Evolutionary conservation across 805 yeast species (phyloP), one percentile per base, ranked within the genome.

Genomic region (Pichia sporocuriosa): DNA sequence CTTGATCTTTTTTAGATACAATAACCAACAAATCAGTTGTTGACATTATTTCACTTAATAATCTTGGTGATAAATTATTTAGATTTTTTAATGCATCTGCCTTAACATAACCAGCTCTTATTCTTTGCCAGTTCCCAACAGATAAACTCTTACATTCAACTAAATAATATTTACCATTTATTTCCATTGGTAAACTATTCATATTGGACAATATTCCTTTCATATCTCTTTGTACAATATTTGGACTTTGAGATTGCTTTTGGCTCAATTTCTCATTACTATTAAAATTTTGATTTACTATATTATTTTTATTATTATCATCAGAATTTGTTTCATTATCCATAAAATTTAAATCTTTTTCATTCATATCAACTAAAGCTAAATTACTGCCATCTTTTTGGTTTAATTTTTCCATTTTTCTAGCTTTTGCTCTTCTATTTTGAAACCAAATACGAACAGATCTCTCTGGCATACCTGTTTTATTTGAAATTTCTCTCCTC

Each of bases 401-500:
- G 58, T 71, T 62, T 25, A 50, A 33, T 43, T 79, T 70, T 51
- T 79, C 84, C 53, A 74, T 61, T 60, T 83, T 83, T 54, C 88
- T 70, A 33, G 78, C 70, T 57, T 84, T 84, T 17, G 93, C 93
- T 48, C 97, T 66, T 52, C 89, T 68, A 58, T 87, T 87, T 60
- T 88, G 97, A 55, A 86, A 88, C 96, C 96, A 88, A 32, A 88
- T 88, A 42, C 95, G 71, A 2, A 88, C 95, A 12, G 89, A 85
- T 47, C 93, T 74, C 53, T 88, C 96, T 12, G 88, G 76, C 84
- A 87, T 81, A 16, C 81, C 84, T 1, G 94, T 84, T 46, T 71
- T 70, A 2, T 72, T 77, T 30, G 93, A 78, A 29, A 88, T 77
- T 24, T 69, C 73, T 54, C 80, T 80, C 31, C 96, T 67, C 42